phyloP scores from a whole-genome alignment of 2,329 filamentous ascomycete species.

The Pseudophaeomoniella oleicola region DNA sequence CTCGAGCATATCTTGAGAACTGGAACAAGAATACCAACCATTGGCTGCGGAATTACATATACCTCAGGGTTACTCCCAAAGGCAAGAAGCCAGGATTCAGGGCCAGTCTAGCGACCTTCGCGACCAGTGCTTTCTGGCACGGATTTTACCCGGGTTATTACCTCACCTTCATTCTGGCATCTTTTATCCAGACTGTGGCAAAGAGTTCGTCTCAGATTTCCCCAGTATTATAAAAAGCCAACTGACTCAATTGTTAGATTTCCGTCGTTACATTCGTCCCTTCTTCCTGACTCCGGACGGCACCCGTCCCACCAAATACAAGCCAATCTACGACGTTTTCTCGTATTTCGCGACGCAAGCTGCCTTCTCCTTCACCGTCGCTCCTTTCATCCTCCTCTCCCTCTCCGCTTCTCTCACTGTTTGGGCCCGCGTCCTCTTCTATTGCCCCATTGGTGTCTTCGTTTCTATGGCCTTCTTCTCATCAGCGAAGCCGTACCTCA shows the following conservation, averaged over 20 bases:
- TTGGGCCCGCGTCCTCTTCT: constrained; percentile 85
- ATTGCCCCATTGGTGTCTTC: constrained; percentile 55
- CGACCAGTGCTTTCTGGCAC: constrained; percentile 92
- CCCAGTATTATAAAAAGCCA: no score
- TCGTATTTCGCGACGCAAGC: constrained; percentile 65
- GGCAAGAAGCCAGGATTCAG: constrained; percentile 95
- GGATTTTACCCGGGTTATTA: constrained; percentile 98
- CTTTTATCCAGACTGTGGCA: constrained; percentile 80
- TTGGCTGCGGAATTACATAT: constrained; percentile 93
- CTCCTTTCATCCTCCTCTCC: constrained; percentile 72
- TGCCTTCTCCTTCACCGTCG: constrained; percentile 68
- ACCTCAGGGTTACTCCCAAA: constrained; percentile 83
- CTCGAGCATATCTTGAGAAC: constrained; percentile 73
- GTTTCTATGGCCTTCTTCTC: constrained; percentile 60
- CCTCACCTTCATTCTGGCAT: constrained; percentile 73
- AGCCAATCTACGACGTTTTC: constrained; percentile 73
- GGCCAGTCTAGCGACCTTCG: constrained; percentile 85
- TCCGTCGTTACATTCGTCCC: constrained; percentile 74
- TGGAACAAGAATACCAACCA: constrained; percentile 99
- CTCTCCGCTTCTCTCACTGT: constrained; percentile 56
- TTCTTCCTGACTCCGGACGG: constrained; percentile 79
- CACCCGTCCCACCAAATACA: constrained; percentile 50
- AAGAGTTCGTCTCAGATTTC: constrained; percentile 58
- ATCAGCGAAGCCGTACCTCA: constrained; percentile 51
- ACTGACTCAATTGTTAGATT: no score